Evolutionary conservation across 2,329 filamentous ascomycete species (phyloP), one percentile per base, ranked within the genome.

Genomic region (Chaetomium globosum): DNA sequence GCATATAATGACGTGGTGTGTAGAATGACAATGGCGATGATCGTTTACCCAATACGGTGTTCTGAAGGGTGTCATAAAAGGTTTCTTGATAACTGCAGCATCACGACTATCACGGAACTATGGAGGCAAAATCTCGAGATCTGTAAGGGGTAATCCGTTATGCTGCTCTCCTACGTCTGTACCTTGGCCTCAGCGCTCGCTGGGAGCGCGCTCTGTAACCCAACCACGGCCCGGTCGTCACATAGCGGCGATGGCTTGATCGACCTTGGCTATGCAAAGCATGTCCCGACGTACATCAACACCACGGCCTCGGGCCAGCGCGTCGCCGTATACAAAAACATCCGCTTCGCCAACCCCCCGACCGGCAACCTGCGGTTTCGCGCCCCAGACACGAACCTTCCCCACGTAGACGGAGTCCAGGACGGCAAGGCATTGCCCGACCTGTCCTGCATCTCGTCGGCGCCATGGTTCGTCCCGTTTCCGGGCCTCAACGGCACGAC

Each of bases 251-350:
- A n/a, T 33, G 54, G 54, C 54, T 33, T 58, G 23, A 31, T 60
- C 57, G 57, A 60, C 26, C 48, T 60, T n/a, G 57, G 57, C 5
- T 51, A 60, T 28, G 57, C 57, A 21, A 51, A 52, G 46, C 69
- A 68, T 31, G 36, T 72, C 12, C 70, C 70, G 10, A 70, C 68
- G 3, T 65, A 56, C 28, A 23, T 66, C 53, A 68, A 71, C 63
- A 69, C 60, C 10, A 72, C 70, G 4, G 31, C 56, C 21, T 71
- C 69, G 0, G 70, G 69, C n/a, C 60, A 60, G 8, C 60, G 63
- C 6, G 57, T 72, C 2, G 53, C 65, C n/a, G 52, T 72, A 9
- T 73, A 72, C 66, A 72, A 72, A 19, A 72, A 72, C 62, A 72
- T 73, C 36, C 71, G 71, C 43, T 72, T 72, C 49, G 71, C 70